A percentile compares a stretch with the other conserved stretches of the same genome.
Evolutionary conservation across 345 rosid genomes (phyloP).

Genomic region (Garcia nutans): DNA sequence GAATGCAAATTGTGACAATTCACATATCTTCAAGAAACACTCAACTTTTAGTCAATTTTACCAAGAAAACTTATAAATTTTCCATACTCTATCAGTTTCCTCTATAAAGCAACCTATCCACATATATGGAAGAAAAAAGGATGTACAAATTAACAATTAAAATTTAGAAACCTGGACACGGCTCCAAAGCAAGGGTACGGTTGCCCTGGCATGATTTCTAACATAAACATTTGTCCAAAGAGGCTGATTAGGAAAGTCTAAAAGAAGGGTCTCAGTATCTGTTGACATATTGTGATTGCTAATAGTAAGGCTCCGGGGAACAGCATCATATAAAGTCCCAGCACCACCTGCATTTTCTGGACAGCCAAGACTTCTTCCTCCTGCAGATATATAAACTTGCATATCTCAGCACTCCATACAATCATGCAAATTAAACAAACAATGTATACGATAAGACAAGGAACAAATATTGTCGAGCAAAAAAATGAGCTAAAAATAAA

Average conservation of each 20-base stretch:
- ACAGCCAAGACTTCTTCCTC: conserved; percentile 82
- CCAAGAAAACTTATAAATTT: background rate
- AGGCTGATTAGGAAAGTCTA: conserved; percentile 95
- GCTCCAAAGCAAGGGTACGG: conserved; percentile 98
- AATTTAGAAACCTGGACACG: conserved; percentile 87
- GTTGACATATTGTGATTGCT: conserved; percentile 86
- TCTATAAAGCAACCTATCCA: background rate
- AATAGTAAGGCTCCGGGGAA: conserved; percentile 83
- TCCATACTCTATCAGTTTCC: background rate
- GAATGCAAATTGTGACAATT: background rate
- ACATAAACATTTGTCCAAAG: conserved; percentile 92
- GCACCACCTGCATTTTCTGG: conserved; percentile 92
- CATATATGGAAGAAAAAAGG: background rate
- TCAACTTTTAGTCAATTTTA: background rate
- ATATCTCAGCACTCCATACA: background rate
- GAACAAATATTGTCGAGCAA: background rate
- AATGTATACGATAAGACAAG: background rate
- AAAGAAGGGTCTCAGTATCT: conserved; percentile 84
- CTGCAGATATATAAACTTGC: conserved; percentile 40
- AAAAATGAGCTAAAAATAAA: background rate
- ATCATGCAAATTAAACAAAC: background rate
- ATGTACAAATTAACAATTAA: background rate
- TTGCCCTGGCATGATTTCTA: conserved; percentile 79
- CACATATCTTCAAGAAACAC: background rate
- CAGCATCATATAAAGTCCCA: conserved; percentile 96